These are phyloP conservation scores for Flaveria sonorensis DNA, from an alignment of 129 eudicot genomes.

Conservation along the genomic window DNA sequence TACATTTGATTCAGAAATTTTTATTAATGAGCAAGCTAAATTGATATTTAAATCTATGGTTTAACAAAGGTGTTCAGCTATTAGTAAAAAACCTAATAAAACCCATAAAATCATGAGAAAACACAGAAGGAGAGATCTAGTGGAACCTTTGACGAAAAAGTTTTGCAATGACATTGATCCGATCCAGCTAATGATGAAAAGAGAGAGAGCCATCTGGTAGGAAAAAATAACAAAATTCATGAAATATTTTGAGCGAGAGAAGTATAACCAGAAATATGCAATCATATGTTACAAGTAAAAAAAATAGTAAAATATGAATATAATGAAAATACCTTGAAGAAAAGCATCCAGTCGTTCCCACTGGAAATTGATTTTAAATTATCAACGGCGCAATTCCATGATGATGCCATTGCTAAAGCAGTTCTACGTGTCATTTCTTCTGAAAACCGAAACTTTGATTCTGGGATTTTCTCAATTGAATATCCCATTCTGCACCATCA, in stretches of 20 bases:
- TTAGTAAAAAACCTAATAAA: constrained; percentile 1
- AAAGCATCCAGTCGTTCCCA: constrained; percentile 62
- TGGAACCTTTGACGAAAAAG: constrained; percentile 37
- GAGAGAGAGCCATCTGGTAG: constrained; percentile 34
- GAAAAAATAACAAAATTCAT: constrained; percentile 5
- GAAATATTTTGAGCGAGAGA: background rate
- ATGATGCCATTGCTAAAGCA: constrained; percentile 55
- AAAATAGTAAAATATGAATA: background rate
- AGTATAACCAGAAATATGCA: background rate
- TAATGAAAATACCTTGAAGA: constrained; percentile 52
- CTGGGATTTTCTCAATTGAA: constrained; percentile 64
- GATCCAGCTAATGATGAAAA: constrained; percentile 34
- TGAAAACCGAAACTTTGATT: constrained; percentile 60
- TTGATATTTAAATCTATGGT: background rate
- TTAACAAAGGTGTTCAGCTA: background rate
- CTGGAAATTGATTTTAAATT: constrained; percentile 58
- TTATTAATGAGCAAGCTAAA: background rate
- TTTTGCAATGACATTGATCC: constrained; percentile 42
- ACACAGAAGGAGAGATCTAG: background rate
- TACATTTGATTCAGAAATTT: background rate
- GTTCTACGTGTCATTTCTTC: constrained; percentile 60
- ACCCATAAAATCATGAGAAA: background rate
- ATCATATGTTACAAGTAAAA: background rate
- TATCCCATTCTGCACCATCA: constrained; percentile 61
- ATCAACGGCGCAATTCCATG: constrained; percentile 60